Evolutionary conservation across 257 asterid genomes (phyloP), one percentile per base, ranked within the genome.

Genomic region (Solanum virginianum): DNA sequence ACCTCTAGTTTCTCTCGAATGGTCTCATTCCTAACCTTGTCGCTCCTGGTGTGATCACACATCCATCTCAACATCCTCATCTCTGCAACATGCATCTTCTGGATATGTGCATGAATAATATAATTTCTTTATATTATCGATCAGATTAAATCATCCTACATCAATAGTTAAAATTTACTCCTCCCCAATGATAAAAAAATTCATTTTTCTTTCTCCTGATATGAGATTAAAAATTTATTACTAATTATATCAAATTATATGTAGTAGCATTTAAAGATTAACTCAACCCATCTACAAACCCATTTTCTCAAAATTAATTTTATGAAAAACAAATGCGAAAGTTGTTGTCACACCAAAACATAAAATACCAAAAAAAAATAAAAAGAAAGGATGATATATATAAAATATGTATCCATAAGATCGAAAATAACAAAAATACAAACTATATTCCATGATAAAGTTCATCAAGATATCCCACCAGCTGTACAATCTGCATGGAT

Each of bases 401-500:
- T 4, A 3, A 29, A 36, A 36, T 36, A 5, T 36, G 41, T 36
- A 3, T 36, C 24, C 51, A 69, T 39, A 69, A 39, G 26, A 36
- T 69, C 79, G 16, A 69, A 69, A 69, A 69, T 16, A 36, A 69
- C 22, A 16, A 36, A 9, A 69, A 39, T 69, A 69, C 77, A 69
- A 69, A 69, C 22, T 9, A 69, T 10, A 69, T 36, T n/a, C 14
- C 66, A 59, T 59, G 15, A 69, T 36, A 69, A 69, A 69, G 49
- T 17, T n/a, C 16, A 66, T 17, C 49, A 69, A 69, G 8, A 32
- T 32, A 68, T 68, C n/a, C 0, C 7, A 66, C 29, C 12, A 15
- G 10, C 75, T 68, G 49, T 69, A 69, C 26, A 69, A 17, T 68
- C 62, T 87, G 90, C 91, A 89, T 89, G 91, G 45, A 16, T 51